Conservation (phyloP, 805 yeast species). For the Metschnikowia lachancei region DNA sequence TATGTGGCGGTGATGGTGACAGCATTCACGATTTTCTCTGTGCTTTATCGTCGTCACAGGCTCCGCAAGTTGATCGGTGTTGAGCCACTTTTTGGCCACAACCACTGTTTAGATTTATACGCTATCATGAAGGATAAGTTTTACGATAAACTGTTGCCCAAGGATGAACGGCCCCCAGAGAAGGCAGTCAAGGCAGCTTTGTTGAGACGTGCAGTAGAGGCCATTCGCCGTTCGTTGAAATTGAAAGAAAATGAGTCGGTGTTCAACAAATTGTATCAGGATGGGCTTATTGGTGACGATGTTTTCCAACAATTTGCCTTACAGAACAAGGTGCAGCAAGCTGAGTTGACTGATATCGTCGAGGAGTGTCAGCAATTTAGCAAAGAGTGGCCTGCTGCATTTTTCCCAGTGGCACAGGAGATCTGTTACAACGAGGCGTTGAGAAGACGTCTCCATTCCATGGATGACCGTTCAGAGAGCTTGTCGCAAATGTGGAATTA, state of each 20-base stretch:
- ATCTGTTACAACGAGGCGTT: constrained; percentile 90
- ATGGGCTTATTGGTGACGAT: constrained; percentile 90
- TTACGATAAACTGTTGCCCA: constrained; percentile 38
- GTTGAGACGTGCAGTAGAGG: constrained; percentile 72
- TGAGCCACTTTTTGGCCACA: constrained; percentile 71
- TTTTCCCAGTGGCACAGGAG: constrained; percentile 80
- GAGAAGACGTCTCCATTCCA: constrained; percentile 61
- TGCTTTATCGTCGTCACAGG: constrained; percentile 60
- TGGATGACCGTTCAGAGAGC: constrained; percentile 39
- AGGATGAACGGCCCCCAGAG: constrained; percentile 61
- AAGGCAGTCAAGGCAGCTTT: constrained; percentile 65
- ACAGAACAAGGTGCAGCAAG: constrained; percentile 73
- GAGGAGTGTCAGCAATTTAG: constrained; percentile 70
- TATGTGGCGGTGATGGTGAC: constrained; percentile 69
- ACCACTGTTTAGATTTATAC: constrained; percentile 64
- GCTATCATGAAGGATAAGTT: constrained; percentile 50
- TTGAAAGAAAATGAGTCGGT: constrained; percentile 74
- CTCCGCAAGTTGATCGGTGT: constrained; percentile 52
- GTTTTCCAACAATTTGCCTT: constrained; percentile 75
- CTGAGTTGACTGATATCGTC: constrained; percentile 75
- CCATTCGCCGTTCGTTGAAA: constrained; percentile 77
- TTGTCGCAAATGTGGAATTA: constrained; percentile 38
- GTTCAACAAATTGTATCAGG: constrained; percentile 70
- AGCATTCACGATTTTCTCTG: constrained; percentile 66
- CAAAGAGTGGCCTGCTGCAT: constrained; percentile 75